Evolutionary conservation across 192 early-diverging fungal species (phyloP).

Genomic region (Rhizophagus clarus): DNA sequence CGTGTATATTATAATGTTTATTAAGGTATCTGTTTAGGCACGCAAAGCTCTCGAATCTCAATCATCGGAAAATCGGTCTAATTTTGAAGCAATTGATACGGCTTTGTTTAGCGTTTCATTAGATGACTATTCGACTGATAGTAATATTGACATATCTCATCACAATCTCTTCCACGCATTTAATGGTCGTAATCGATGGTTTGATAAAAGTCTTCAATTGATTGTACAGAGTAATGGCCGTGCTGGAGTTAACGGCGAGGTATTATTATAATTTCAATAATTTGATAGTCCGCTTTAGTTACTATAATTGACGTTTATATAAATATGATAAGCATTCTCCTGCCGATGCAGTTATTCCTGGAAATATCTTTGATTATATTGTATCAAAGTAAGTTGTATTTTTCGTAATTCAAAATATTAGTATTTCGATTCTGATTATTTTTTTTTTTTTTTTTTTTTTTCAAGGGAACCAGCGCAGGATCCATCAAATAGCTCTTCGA

Average conservation of each 20-base stretch:
- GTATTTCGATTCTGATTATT: no score
- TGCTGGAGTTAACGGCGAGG: constrained; percentile 91
- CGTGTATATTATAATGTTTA: not conserved
- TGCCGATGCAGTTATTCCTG: constrained; percentile 87
- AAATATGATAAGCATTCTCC: constrained; percentile 72
- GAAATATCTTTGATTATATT: constrained; percentile 75
- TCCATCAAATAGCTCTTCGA: constrained; percentile 37
- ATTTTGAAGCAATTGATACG: constrained; percentile 65
- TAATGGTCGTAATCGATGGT: constrained; percentile 89
- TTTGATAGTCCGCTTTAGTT: not conserved
- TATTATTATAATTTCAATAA: constrained; percentile 32
- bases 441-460: not conserved
- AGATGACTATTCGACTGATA: constrained; percentile 70
- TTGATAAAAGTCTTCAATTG: constrained; percentile 93
- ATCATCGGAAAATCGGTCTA: constrained; percentile 45
- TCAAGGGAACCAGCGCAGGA: constrained; percentile 58
- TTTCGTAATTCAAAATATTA: not conserved
- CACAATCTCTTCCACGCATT: constrained; percentile 77
- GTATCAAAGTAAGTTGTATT: constrained; percentile 57
- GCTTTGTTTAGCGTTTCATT: constrained; percentile 88
- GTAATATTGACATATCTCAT: constrained; percentile 66
- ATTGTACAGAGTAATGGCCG: constrained; percentile 84
- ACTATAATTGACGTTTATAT: not conserved
- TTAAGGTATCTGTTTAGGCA: constrained; percentile 28
- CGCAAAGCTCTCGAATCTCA: constrained; percentile 37